A percentile compares a stretch with the other conserved stretches of the same genome.
phyloP scores from a whole-genome alignment of 2,329 filamentous ascomycete genomes.

The Colletotrichum musae region DNA sequence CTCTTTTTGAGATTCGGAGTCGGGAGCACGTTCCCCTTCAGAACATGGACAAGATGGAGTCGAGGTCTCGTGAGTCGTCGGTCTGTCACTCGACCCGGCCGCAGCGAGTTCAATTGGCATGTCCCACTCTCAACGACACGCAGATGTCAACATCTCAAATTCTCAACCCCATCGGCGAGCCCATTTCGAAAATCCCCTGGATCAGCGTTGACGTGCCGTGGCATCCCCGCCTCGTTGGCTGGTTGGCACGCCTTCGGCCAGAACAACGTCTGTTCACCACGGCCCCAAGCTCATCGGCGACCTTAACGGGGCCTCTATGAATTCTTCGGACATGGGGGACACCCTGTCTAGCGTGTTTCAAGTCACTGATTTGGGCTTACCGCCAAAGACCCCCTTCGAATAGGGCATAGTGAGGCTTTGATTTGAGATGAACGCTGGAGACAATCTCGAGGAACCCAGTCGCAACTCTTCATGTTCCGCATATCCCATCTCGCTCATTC shows the following conservation, averaged over 20 bases:
- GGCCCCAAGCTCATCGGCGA: slow-evolving; percentile 37
- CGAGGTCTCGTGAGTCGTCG: slow-evolving; percentile 3
- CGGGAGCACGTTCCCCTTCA: slow-evolving; percentile 22
- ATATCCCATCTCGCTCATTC: slow-evolving; percentile 42
- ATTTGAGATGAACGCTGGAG: slow-evolving; percentile 43
- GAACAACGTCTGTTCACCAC: slow-evolving; percentile 30
- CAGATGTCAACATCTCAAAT: slow-evolving; percentile 25
- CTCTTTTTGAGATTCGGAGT: no score
- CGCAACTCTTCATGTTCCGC: slow-evolving; percentile 39
- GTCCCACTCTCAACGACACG: slow-evolving; percentile 37
- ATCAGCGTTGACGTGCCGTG: slow-evolving; percentile 34
- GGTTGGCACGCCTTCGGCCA: slow-evolving; percentile 32
- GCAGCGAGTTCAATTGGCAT: slow-evolving; percentile 22
- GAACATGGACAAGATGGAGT: slow-evolving; percentile 20
- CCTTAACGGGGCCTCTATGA: slow-evolving; percentile 38
- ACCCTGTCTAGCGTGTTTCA: slow-evolving; percentile 43
- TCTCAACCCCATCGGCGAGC: slow-evolving; percentile 29
- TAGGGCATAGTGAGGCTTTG: slow-evolving; percentile 40
- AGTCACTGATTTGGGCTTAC: slow-evolving; percentile 38
- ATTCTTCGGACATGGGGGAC: slow-evolving; percentile 20
- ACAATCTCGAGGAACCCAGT: slow-evolving; percentile 41
- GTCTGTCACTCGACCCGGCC: slow-evolving; percentile 5
- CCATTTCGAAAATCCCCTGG: slow-evolving; percentile 32
- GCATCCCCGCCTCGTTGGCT: slow-evolving; percentile 36
- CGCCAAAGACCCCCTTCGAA: slow-evolving; percentile 21